Base-by-base conservation (phyloP, 345 rosid genomes). In the Rhizophora apiculata region DNA sequence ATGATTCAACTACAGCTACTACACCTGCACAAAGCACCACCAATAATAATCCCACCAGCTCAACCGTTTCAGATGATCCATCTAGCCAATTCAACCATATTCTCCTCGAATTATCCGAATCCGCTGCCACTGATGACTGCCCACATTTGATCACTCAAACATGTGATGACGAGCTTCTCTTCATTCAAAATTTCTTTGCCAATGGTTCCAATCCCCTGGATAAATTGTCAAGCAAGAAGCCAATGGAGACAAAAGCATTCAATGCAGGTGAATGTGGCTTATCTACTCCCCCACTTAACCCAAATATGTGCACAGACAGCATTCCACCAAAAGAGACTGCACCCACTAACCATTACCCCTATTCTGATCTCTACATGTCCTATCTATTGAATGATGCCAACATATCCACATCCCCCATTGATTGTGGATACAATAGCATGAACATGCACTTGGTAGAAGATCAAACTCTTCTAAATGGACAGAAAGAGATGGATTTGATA, bases 401-500 rank as follows among this genome's bases (percentile, higher is more conserved):
- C 1, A 1, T 49, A 2, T 69, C 81, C 21, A 57, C 81, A 22
- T 62, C 73, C 43, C 68, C 72, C 59, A 29, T 54, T 51, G 72
- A 59, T 49, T 3, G 27, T 51, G 78, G 81, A 36, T 30, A 58
- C 60, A 48, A 54, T 63, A 66, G 4, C 29, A 59, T 1, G 62
- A 70, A 79, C 69, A 21, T 56, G 68, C 62, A 64, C 34, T n/a
- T 60, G 53, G 43, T 62, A 55, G 62, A 55, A 24, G 72, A 75
- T 72, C 84, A 82, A 67, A 80, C 65, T 31, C 57, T 63, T 36
- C 64, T 79, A 1, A 64, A 63, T 34, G 85, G 78, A 68, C 79
- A 63, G 64, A 82, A 78, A 69, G 97, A 94, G 73, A 91, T 91
- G 96, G 99, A 94, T 80, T 79, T 92, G 88, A 85, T 94, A n/a